Percentiles rank a stretch among this genome's conserved stretches.
phyloP scores from a whole-genome alignment of 208 protist species.

The Trypanosoma avium region DNA sequence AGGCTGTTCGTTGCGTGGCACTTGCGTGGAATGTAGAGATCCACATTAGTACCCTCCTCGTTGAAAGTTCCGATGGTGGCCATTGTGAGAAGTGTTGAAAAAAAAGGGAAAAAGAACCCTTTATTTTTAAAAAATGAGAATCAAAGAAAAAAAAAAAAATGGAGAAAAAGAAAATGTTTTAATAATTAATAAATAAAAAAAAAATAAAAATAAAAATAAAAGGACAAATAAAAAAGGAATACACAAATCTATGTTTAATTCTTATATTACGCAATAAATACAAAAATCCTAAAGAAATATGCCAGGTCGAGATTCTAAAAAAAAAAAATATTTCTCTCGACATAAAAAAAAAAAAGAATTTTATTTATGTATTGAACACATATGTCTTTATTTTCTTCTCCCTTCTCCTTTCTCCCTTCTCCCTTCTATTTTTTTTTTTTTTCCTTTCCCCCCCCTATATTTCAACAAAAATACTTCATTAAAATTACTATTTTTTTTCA shows the following conservation, averaged over 20 bases:
- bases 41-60: slow-evolving; percentile 91
- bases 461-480: background rate
- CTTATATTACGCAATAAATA: no score
- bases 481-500: slow-evolving; percentile 11
- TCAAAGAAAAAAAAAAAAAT: slow-evolving; percentile 12
- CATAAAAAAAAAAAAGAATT: background rate
- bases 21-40: slow-evolving; percentile 97
- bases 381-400: background rate
- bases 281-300: no score
- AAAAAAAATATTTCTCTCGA: background rate
- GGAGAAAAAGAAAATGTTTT: slow-evolving; percentile 3
- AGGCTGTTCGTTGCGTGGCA: slow-evolving; percentile 96
- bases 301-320: no score
- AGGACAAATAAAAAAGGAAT: background rate
- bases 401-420: background rate
- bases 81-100: slow-evolving; percentile 30
- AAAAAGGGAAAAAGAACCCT: slow-evolving; percentile 9
- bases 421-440: background rate
- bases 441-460: no score
- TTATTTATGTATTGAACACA: background rate
- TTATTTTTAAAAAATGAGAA: background rate
- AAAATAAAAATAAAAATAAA: slow-evolving; percentile 5
- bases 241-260: no score
- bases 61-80: slow-evolving; percentile 90
- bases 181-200: slow-evolving; percentile 2